Evolutionary conservation across 169 alveolate genomes (phyloP), one percentile per base, ranked within the genome.

Genomic region (Plasmodium fragile): DNA sequence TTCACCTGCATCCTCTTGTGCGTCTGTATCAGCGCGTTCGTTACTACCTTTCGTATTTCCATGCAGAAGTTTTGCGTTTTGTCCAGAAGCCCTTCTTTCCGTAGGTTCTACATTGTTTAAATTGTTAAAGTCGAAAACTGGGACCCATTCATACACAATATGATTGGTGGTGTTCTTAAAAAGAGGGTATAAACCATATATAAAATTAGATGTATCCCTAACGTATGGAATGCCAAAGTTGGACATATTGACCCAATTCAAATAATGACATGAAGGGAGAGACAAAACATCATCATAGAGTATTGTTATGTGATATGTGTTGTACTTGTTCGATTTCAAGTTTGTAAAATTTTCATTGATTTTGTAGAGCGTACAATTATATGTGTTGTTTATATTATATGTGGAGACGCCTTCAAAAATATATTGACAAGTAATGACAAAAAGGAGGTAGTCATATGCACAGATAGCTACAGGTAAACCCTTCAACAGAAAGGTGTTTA

Each of bases 141-240:
- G 94, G 16, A 91, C 92, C 94, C 94, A 91, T n/a, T 91, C 94
- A 55, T 91, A 91, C 11, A 91, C 92, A 18, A 91, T 70, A 45
- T 65, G 75, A n/a, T 91, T 49, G 18, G 72, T 81, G 82, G 55
- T 80, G 53, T 41, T 91, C 73, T 91, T 91, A 91, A 91, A 91
- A 43, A 91, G 34, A 6, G 94, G 94, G 72, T 80, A 91, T 71
- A 91, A 71, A 0, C 92, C 94, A 71, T 91, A 91, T 80, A 91
- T 91, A 72, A 34, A 91, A 39, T 91, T 91, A 2, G 94, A 91
- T 0, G 92, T 91, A 55, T 91, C 94, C 77, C 65, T 91, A 3
- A 91, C 79, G 73, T 91, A 91, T 5, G 94, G 94, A 10, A 81
- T 59, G 4, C 94, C 94, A 81, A 91, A 91, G 39, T 91, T 91